These are phyloP conservation scores for Aphanomyces astaci DNA, from an alignment of 352 stramenopile genomes.

Conservation along the genomic window DNA sequence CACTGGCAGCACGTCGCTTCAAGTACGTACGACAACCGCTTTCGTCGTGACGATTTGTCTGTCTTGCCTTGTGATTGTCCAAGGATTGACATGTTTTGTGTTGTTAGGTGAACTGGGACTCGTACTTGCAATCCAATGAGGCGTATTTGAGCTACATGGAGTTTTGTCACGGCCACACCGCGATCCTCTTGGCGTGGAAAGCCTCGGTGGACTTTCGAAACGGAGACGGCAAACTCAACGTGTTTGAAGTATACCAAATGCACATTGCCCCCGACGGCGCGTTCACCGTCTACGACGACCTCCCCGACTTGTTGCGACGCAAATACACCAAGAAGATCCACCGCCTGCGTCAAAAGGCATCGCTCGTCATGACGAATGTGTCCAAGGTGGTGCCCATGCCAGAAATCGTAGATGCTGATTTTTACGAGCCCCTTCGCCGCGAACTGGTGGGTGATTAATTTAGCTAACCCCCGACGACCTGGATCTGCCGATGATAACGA, in stretches of 20 bases:
- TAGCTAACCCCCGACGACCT: no score
- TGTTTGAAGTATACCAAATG: constrained; percentile 18
- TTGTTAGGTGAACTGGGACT: constrained; percentile 17
- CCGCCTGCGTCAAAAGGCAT: constrained; percentile 16
- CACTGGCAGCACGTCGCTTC: constrained; percentile 10
- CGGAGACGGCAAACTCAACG: neutral
- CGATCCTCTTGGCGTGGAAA: constrained; percentile 18
- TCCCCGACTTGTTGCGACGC: constrained; percentile 2
- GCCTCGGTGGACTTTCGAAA: constrained; percentile 12
- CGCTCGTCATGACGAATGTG: neutral
- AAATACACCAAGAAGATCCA: constrained; percentile 16
- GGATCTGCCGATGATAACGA: no score
- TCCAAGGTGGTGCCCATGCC: constrained; percentile 9
- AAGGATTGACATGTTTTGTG: no score
- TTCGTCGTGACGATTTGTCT: no score
- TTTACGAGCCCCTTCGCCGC: constrained; percentile 13
- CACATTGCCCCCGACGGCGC: neutral
- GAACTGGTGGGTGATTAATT: constrained; percentile 16
- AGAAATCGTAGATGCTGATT: neutral
- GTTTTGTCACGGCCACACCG: constrained; percentile 2
- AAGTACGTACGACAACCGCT: no score
- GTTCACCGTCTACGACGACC: neutral
- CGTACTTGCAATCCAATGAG: constrained; percentile 12
- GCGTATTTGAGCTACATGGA: constrained; percentile 18
- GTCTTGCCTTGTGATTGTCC: no score